phyloP scores from a whole-genome alignment of 495 filamentous ascomycete species.

The Annulohypoxylon maeteangense region DNA sequence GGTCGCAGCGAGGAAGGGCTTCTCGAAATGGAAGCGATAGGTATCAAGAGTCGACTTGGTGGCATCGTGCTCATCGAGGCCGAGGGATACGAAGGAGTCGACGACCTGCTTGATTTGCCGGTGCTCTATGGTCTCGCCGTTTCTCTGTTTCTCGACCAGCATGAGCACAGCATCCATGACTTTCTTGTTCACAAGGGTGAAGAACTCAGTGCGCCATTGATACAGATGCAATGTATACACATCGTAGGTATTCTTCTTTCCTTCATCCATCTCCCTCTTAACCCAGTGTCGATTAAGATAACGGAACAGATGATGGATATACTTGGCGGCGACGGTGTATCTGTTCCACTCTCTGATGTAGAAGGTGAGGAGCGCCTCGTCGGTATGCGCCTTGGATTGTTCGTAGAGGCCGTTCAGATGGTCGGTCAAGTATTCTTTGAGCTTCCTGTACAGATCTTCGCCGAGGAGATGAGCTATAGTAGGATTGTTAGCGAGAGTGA shows the following conservation, averaged over 20 bases:
- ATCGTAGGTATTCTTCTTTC: slow-evolving; percentile 98
- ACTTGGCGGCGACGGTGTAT: slow-evolving; percentile 94
- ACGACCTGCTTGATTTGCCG: slow-evolving; percentile 97
- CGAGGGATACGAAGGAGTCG: slow-evolving; percentile 94
- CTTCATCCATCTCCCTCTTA: slow-evolving; percentile 98
- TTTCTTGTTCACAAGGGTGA: slow-evolving; percentile 79
- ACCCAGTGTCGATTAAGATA: slow-evolving; percentile 99
- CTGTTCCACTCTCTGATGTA: slow-evolving; percentile 97
- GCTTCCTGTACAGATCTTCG: slow-evolving; percentile 93
- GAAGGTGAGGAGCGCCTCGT: slow-evolving; percentile 91
- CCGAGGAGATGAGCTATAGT: slow-evolving; percentile 93
- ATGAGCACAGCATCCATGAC: slow-evolving; percentile 96
- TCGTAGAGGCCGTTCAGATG: slow-evolving; percentile 75
- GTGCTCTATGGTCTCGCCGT: slow-evolving; percentile 98
- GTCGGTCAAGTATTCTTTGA: slow-evolving; percentile 81
- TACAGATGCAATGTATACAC: slow-evolving; percentile 97
- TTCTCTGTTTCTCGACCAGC: slow-evolving; percentile 96
- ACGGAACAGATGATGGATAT: slow-evolving; percentile 95
- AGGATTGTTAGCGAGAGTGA: slow-evolving; percentile 34
- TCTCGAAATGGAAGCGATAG: slow-evolving; percentile 90
- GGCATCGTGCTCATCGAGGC: slow-evolving; percentile 91
- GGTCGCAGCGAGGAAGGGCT: slow-evolving; percentile 89
- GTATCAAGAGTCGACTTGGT: slow-evolving; percentile 95
- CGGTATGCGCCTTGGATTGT: slow-evolving; percentile 78
- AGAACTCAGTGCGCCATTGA: slow-evolving; percentile 92